Base-by-base conservation (phyloP, 176 grass and related monocot genomes). In the Lolium rigidum region DNA sequence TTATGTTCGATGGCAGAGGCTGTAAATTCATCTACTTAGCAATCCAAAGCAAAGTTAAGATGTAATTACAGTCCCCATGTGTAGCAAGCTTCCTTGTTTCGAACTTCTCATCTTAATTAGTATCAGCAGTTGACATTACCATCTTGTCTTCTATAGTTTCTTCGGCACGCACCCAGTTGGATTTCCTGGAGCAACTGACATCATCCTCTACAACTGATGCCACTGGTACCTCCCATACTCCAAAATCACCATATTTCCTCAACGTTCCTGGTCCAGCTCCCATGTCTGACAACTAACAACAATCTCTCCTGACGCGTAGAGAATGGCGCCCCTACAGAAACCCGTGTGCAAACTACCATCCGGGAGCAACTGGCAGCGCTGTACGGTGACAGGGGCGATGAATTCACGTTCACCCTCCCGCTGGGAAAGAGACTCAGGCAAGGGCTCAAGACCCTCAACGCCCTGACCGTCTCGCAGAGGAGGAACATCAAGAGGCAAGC, bases 401-500 rank as follows among this genome's bases (percentile, higher is more conserved):
- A 94, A 24, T 96, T 93, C 92, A 94, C 87, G 20, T 96, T 93
- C 92, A 99, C 87, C 21, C 88, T 99, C 14, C 87, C 94, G 7
- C 21, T 99, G 75, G 97, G 88, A 56, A 96, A 94, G 80, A 94
- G 66, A 84, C 90, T 97, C 50, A 94, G 92, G 80, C 77, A 94
- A 77, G 92, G 90, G 59, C 73, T 92, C 44, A 93, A 90, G 79
- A 83, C 52, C 1, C 77, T 92, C 72, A 93, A 87, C 70, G 26
- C 55, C 62, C 76, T 93, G 66, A 99, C 97, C 0, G 74, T 96
- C 48, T 91, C 94, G 5, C 92, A 93, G 84, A 91, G 71, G 79
- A 92, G 97, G 88, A 99, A 99, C 84, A 94, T 97, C 88, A 97
- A 93, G 87, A 88, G 94, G 84, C 97, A 99, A 56, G 87, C 92